Base-by-base conservation (phyloP, 768 basidiomycete genomes). In the Trametes punicea region DNA sequence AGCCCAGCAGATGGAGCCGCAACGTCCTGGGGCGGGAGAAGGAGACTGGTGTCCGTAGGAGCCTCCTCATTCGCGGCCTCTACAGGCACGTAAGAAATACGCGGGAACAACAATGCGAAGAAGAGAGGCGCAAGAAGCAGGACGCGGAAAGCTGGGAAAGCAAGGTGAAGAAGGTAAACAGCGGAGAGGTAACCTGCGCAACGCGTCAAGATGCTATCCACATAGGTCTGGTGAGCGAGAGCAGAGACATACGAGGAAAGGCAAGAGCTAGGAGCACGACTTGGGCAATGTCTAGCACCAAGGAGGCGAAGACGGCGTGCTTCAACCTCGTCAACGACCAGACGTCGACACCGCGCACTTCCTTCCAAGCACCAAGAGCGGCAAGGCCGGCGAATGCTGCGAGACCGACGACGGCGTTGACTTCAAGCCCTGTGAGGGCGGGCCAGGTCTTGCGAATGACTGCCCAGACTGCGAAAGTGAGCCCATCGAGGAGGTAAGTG, bases 311-410 rank as follows among this genome's bases (percentile, higher is more conserved):
- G 30, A 88, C 70, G 40, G 82, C 77, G 6, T 74, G 41, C 67
- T 77, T 88, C 63, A 90, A 69, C 44, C 82, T 78, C 58, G 67
- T 81, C 62, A 81, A 66, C 30, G 75, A 77, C 88, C 87, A 90
- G 16, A 89, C 81, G 34, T 82, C 75, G 31, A 84, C 77, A 31
- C 86, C 87, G 27, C 81, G 78, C 51, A 87, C 74, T 59, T 90
- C 89, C 70, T 92, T 90, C 82, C 84, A 91, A 11, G 87, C 78
- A 8, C 90, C 90, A 40, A 90, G 73, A 9, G 83, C 82, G 13
- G 89, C 87, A 46, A 93, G 73, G 33, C 87, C 85, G 31, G 83
- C 74, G 62, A 88, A 90, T 4, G 85, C 87, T 38, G 82, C 64
- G 29, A 91, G 76, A 51, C 88, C 90, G 40, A 85, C 68, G 39